phyloP scores from a whole-genome alignment of 176 grass and related monocot genomes.

The Poa annua region DNA sequence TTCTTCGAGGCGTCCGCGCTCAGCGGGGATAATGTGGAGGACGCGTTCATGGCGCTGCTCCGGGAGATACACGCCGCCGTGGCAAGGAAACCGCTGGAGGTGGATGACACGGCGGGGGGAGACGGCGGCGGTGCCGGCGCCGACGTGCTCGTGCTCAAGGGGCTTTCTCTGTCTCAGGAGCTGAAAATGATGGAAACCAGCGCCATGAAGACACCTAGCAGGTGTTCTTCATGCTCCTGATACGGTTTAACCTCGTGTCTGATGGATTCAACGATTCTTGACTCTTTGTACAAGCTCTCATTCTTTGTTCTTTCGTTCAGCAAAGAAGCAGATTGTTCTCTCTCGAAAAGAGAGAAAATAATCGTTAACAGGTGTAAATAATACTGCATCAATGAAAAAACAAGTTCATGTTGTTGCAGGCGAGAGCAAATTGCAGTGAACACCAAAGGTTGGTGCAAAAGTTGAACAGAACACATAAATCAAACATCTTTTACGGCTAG shows the following conservation, averaged over 20 bases:
- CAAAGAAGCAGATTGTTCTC: background rate
- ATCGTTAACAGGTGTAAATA: background rate
- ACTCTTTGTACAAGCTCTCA: too few species aligned
- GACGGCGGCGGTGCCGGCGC: background rate
- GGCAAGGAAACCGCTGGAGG: slow-evolving; percentile 55
- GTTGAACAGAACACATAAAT: too few species aligned
- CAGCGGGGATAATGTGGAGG: slow-evolving; percentile 79
- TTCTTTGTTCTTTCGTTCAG: too few species aligned
- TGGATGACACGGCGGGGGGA: slow-evolving; percentile 14
- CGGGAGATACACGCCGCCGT: slow-evolving; percentile 71
- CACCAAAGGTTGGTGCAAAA: too few species aligned
- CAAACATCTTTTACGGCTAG: too few species aligned
- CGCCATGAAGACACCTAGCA: slow-evolving; percentile 55
- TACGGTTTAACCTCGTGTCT: background rate
- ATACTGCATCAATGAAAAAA: background rate
- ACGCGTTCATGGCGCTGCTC: slow-evolving; percentile 62
- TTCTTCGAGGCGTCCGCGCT: slow-evolving; percentile 89
- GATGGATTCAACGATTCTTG: background rate
- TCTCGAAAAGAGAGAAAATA: background rate
- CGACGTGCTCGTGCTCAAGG: slow-evolving; percentile 56
- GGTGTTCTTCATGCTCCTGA: slow-evolving; percentile 61
- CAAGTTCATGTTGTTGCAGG: too few species aligned
- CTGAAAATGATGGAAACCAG: slow-evolving; percentile 80
- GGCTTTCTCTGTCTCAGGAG: slow-evolving; percentile 55
- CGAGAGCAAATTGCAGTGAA: too few species aligned